Evolutionary conservation across 2,329 filamentous ascomycete species (phyloP).

Genomic region (Mycogone perniciosa): DNA sequence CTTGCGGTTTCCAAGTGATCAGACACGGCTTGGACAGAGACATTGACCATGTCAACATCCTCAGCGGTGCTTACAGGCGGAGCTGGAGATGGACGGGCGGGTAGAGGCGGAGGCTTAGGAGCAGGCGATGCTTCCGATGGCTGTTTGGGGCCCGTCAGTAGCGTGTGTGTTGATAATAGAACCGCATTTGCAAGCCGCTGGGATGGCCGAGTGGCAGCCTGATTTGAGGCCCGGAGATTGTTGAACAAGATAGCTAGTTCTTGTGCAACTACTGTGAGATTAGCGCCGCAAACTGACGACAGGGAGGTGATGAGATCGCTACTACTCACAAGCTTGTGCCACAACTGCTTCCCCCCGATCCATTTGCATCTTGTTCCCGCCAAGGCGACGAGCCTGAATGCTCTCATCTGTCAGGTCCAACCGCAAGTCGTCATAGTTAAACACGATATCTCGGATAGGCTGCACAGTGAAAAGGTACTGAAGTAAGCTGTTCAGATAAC

Average conservation of each 20-base stretch:
- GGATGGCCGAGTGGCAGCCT: conserved; percentile 60
- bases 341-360: conserved; percentile 53
- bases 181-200: conserved; percentile 76
- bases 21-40: conserved; percentile 24
- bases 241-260: conserved; percentile 66
- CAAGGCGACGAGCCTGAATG: conserved; percentile 63
- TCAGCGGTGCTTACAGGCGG: conserved; percentile 25
- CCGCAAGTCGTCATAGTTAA: conserved; percentile 66
- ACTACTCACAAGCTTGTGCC: conserved; percentile 65
- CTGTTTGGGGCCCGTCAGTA: conserved; percentile 28
- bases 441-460: conserved; percentile 71
- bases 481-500: conserved; percentile 92
- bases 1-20: conserved; percentile 36
- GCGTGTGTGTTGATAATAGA: conserved; percentile 48
- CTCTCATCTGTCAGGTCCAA: conserved; percentile 60
- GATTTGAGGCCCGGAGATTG: conserved; percentile 58
- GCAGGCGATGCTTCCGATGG: conserved; percentile 18
- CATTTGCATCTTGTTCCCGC: conserved; percentile 52
- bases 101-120: conserved; percentile 41
- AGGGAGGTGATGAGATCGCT: background rate
- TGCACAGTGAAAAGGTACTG: conserved; percentile 92
- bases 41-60: conserved; percentile 31
- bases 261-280: conserved; percentile 53
- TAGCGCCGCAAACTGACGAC: conserved; percentile 18
- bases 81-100: conserved; percentile 39